Percentiles rank a stretch among this genome's conserved stretches.
Evolutionary conservation across 1,284 basidiomycete species (phyloP).

Genomic region (Rhodotorula mucilaginosa): DNA sequence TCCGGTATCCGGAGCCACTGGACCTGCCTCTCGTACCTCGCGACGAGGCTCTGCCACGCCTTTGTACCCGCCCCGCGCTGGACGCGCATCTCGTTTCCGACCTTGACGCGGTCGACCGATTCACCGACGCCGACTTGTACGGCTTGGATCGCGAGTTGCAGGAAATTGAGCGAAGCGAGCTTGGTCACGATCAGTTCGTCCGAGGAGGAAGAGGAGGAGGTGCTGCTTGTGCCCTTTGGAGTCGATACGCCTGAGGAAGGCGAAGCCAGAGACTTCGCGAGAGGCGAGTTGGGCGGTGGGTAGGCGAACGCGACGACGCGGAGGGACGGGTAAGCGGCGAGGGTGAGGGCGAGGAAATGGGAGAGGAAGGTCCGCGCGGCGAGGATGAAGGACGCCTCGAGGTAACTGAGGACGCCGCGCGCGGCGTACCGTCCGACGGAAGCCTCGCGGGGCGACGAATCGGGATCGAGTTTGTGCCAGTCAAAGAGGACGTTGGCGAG

Average conservation of each 20-base stretch:
- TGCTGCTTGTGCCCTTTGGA: background rate
- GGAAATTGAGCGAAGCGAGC: slow-evolving; percentile 74
- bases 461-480: slow-evolving; percentile 59
- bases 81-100: slow-evolving; percentile 24
- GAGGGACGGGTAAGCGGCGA: slow-evolving; percentile 53
- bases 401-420: slow-evolving; percentile 68
- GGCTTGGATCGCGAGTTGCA: slow-evolving; percentile 76
- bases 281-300: slow-evolving; percentile 41
- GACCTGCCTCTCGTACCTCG: slow-evolving; percentile 42
- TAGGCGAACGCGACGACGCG: slow-evolving; percentile 52
- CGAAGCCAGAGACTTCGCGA: slow-evolving; percentile 18
- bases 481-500: slow-evolving; percentile 81
- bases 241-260: no score
- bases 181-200: slow-evolving; percentile 70
- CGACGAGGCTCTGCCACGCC: slow-evolving; percentile 36
- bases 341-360: slow-evolving; percentile 65
- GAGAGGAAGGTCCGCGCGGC: slow-evolving; percentile 79
- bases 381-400: slow-evolving; percentile 82
- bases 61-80: slow-evolving; percentile 36
- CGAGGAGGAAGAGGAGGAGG: slow-evolving; percentile 44
- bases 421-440: slow-evolving; percentile 67
- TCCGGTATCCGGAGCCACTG: slow-evolving; percentile 59
- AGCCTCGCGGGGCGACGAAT: slow-evolving; percentile 39
- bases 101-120: slow-evolving; percentile 35
- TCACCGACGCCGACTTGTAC: slow-evolving; percentile 74